phyloP scores from a whole-genome alignment of 2,329 filamentous ascomycete genomes.

The Talaromyces amestolkiae region DNA sequence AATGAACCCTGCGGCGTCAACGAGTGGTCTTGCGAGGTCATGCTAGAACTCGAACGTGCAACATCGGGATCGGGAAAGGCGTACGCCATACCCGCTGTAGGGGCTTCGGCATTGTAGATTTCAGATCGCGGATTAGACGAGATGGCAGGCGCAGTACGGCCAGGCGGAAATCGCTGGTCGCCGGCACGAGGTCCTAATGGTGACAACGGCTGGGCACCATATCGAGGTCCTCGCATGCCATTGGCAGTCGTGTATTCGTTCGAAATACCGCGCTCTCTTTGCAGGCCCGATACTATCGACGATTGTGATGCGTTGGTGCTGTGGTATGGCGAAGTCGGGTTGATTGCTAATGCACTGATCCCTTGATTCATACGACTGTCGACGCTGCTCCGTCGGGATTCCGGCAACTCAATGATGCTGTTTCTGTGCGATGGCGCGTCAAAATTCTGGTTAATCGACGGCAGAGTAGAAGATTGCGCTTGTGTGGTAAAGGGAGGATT shows the following conservation, averaged over 20 bases:
- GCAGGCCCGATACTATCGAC: conserved; percentile 44
- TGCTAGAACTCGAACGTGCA: conserved; percentile 38
- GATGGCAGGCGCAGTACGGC: conserved; percentile 50
- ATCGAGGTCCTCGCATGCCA: conserved; percentile 41
- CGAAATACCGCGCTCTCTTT: conserved; percentile 44
- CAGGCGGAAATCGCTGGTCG: conserved; percentile 45
- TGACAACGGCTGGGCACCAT: conserved; percentile 42
- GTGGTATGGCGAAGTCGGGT: conserved; percentile 48
- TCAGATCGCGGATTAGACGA: conserved; percentile 50
- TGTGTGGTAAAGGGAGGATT: conserved; percentile 36
- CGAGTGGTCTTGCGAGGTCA: conserved; percentile 34
- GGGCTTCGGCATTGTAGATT: conserved; percentile 51
- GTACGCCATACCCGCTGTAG: conserved; percentile 51
- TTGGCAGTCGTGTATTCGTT: conserved; percentile 36
- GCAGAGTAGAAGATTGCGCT: conserved; percentile 47
- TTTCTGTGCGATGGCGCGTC: conserved; percentile 49
- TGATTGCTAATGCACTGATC: conserved; percentile 48
- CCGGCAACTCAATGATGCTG: conserved; percentile 42
- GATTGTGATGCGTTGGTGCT: conserved; percentile 48
- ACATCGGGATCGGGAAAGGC: conserved; percentile 51
- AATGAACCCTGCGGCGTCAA: conserved; percentile 32
- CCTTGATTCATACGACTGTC: conserved; percentile 52
- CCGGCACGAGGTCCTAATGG: conserved; percentile 40
- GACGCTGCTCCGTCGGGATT: conserved; percentile 50
- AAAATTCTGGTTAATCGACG: conserved; percentile 59